Evolutionary conservation across 768 basidiomycete species (phyloP), one percentile per base, ranked within the genome.

Genomic region (Suillus luteus): DNA sequence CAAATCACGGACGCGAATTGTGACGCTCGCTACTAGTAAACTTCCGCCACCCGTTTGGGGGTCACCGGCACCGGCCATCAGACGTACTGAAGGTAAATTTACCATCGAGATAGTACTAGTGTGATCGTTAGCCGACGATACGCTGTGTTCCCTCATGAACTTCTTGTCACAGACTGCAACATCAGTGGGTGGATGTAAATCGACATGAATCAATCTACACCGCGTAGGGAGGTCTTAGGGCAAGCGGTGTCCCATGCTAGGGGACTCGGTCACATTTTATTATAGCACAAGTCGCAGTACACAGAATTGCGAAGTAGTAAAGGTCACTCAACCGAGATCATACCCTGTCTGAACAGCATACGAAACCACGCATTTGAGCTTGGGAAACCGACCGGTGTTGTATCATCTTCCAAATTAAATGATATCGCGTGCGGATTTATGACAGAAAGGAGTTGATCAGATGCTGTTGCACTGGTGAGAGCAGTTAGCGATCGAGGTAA

Each of bases 301-400:
- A 35, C 33, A 35, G 33, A 35, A 1, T 35, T 35, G 31, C 31
- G 33, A 35, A 35, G 27, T 27, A 35, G 33, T 35, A 35, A 8
- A 8, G 6, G 33, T 4, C 4, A 31, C 31, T 31, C 31, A 31
- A 31, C 86, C 12, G 85, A 87, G 24, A 88, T 81, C 61, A 88
- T 83, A n/a, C 87, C 86, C 72, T 87, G 80, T 11, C 87, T 87
- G 6, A 87, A 77, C 1, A 85, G 81, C 35, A 82, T 82, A 63
- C 79, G 79, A 69, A 88, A 88, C 87, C 27, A 87, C 86, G 24
- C 87, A 86, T 57, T 77, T 73, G 10, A 86, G 84, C 72, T 88
- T 88, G 4, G 86, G 86, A 67, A 88, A 87, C 40, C 72, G 74
- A 69, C 33, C 33, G 33, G 33, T 35, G 8, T 35, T 0, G 80